Evolutionary conservation across 129 eudicot genomes (phyloP).

Genomic region (Arctium minus): DNA sequence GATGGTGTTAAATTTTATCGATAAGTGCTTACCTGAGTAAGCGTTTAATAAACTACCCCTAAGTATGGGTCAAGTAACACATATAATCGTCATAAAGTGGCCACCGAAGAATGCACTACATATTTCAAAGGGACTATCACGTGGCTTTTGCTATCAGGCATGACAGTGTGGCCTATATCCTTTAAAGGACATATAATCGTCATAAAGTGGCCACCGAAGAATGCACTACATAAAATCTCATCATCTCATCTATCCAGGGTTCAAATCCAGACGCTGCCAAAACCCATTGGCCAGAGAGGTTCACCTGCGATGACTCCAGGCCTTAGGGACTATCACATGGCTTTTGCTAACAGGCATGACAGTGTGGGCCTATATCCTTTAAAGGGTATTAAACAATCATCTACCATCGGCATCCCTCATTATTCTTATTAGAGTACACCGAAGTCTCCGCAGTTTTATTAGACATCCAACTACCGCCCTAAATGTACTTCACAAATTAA

Average conservation of each 20-base stretch:
- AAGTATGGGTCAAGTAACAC: neutral
- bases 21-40: no score
- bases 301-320: no score
- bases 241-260: no score
- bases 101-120: neutral
- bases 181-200: conserved; percentile 2
- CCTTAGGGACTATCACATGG: conserved; percentile 18
- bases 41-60: no score
- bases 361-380: conserved; percentile 20
- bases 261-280: no score
- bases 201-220: neutral
- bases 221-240: neutral
- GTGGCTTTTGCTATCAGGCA: conserved; percentile 7
- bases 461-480: conserved; percentile 23
- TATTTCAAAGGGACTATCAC: conserved; percentile 9
- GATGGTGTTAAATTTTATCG: no score
- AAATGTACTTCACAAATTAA: conserved; percentile 17
- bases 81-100: conserved; percentile 1
- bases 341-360: neutral
- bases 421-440: conserved; percentile 10
- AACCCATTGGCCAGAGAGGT: neutral
- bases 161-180: conserved; percentile 8
- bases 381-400: conserved; percentile 1
- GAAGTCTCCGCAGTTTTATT: conserved; percentile 7
- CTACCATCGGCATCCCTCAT: conserved; percentile 14